A percentile compares a stretch with the other conserved stretches of the same genome.
Conservation (phyloP, 2,329 filamentous ascomycete genomes). For the Hypoxylon sp. region DNA sequence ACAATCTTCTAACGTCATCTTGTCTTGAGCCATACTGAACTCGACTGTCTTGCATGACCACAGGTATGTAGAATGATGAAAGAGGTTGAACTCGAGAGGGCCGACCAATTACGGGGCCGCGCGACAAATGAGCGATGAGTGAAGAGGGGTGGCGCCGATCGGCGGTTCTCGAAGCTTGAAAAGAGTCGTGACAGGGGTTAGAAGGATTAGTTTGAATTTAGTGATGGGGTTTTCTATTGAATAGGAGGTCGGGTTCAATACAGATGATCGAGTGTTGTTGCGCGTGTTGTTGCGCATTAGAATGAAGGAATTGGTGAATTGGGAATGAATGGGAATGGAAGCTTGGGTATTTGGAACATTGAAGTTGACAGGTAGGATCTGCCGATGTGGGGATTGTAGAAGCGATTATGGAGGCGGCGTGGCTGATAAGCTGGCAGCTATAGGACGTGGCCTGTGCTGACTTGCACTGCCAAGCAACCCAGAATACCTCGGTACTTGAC, state of each 20-base stretch:
- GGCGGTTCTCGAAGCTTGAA: constrained; percentile 15
- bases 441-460: constrained; percentile 38
- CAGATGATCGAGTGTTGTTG: not conserved
- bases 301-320: constrained; percentile 6
- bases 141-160: constrained; percentile 24
- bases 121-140: constrained; percentile 20
- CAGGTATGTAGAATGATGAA: constrained; percentile 18
- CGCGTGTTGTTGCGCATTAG: constrained; percentile 5
- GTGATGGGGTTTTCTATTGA: not conserved
- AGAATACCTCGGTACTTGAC: constrained; percentile 1
- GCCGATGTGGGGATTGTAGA: constrained; percentile 35
- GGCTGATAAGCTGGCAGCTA: constrained; percentile 35
- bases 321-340: not conserved
- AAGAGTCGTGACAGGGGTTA: not conserved
- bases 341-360: not conserved
- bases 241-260: constrained; percentile 1
- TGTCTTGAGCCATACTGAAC: constrained; percentile 78
- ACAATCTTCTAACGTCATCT: constrained; percentile 94
- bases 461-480: constrained; percentile 13
- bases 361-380: constrained; percentile 37
- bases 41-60: constrained; percentile 50
- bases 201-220: not conserved
- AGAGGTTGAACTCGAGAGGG: constrained; percentile 8
- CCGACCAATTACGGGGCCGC: constrained; percentile 28
- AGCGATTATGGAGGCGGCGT: constrained; percentile 25